Percentiles rank a stretch among this genome's conserved stretches.
Evolutionary conservation across 2,329 filamentous ascomycete species (phyloP).

Genomic region (Dothiorella sarmentorum): DNA sequence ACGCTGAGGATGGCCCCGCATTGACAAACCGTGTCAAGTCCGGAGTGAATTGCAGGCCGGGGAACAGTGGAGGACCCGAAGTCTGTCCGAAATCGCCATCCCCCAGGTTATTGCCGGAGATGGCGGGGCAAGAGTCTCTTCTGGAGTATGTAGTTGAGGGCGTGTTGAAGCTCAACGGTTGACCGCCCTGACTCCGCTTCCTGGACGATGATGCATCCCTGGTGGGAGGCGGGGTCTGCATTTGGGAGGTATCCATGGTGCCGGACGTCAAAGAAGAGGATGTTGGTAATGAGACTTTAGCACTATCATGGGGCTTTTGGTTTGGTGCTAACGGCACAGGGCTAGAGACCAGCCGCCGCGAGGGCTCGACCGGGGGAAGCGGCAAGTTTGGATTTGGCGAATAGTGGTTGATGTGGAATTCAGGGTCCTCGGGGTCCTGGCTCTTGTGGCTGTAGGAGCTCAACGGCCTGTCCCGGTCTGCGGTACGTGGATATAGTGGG

Average conservation of each 20-base stretch:
- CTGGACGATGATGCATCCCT: conserved; percentile 53
- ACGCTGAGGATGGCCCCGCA: conserved; percentile 54
- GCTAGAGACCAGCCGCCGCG: conserved; percentile 58
- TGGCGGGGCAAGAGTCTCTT: conserved; percentile 8
- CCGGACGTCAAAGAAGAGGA: neutral
- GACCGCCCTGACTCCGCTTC: conserved; percentile 32
- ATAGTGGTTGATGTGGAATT: conserved; percentile 61
- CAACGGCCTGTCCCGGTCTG: conserved; percentile 33
- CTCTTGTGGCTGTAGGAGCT: conserved; percentile 35
- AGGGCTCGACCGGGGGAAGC: conserved; percentile 59
- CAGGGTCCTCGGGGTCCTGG: conserved; percentile 38
- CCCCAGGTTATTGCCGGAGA: neutral
- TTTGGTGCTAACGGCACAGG: conserved; percentile 41
- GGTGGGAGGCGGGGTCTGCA: conserved; percentile 62
- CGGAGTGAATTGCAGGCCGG: conserved; percentile 55
- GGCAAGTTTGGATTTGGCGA: conserved; percentile 52
- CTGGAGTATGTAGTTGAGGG: conserved; percentile 11
- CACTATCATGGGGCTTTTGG: neutral
- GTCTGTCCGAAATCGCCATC: conserved; percentile 17
- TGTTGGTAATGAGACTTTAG: neutral
- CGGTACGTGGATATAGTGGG: conserved; percentile 37
- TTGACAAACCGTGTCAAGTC: conserved; percentile 54
- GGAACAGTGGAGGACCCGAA: conserved; percentile 45
- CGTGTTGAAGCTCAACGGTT: conserved; percentile 4
- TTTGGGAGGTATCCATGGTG: conserved; percentile 44